Evolutionary conservation across 768 basidiomycete genomes (phyloP), one percentile per base, ranked within the genome.

Genomic region (Auricularia sp.): DNA sequence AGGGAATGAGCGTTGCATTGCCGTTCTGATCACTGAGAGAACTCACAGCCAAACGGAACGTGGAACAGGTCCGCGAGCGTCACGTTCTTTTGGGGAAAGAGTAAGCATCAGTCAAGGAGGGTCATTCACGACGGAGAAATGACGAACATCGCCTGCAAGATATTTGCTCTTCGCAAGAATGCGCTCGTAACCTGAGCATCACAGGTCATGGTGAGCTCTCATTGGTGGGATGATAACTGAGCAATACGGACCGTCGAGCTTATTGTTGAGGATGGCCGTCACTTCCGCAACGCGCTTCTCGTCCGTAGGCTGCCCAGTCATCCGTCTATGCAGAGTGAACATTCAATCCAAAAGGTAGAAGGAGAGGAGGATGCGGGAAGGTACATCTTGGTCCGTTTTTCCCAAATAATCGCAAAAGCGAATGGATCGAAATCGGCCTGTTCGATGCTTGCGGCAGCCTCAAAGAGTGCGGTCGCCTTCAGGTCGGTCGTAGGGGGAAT

Each of bases 21-120:
- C 29, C 29, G 29, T 1, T 29, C 29, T 29, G 29, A 29, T 29
- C 29, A 29, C 44, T 44, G 44, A 44, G 44, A 44, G 11, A 44
- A 44, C 44, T 44, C 44, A 44, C 44, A 44, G 33, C 78, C 81
- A 59, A 79, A 80, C 0, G 85, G 79, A 37, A 87, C 70, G 70
- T 86, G 85, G 72, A 80, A 81, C 11, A 87, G 75, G 69, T 87
- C 86, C 3, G 82, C 84, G 1, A 86, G 74, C 6, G 83, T 85
- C 63, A 87, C 24, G 35, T 73, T 69, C 76, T 81, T 65, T 8
- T 45, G 29, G 35, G n/a, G 13, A n/a, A 29, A 29, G 29, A 29
- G 51, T 24, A 14, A 59, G 47, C 18, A 51, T 18, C 14, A 13
- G 6, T 10, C 16, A 10, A 13, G 47, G 1, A 51, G 47, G 29